Conservation (phyloP, 768 basidiomycete species). For the Mycena albidolilacea region DNA sequence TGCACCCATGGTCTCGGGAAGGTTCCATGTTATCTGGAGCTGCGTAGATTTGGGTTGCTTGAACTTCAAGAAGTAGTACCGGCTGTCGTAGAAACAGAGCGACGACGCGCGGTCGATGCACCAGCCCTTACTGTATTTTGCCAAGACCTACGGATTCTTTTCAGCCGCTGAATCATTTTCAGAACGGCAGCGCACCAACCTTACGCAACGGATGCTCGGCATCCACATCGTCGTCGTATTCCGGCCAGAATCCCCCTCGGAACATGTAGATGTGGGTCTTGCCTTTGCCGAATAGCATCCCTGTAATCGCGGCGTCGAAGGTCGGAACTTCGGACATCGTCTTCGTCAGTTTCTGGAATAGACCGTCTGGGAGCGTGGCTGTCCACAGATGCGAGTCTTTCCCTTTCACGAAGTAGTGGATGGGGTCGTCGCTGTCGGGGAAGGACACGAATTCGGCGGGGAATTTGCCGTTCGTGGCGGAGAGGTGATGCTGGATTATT, state of each 20-base stretch:
- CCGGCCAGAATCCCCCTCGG: conserved; percentile 3
- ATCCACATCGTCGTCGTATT: conserved; percentile 11
- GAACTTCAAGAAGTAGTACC: conserved; percentile 22
- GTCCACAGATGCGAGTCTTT: conserved; percentile 13
- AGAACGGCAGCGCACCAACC: background rate
- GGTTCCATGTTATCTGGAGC: conserved; percentile 21
- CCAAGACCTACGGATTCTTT: background rate
- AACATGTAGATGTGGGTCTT: conserved; percentile 8
- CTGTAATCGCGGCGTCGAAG: conserved; percentile 17
- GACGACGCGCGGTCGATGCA: conserved; percentile 24
- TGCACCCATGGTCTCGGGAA: background rate
- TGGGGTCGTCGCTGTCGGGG: conserved; percentile 13
- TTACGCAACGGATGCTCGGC: conserved; percentile 17
- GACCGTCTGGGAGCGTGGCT: background rate
- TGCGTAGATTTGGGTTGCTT: background rate
- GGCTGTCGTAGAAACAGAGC: conserved; percentile 27
- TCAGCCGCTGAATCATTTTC: background rate
- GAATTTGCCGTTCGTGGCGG: conserved; percentile 29
- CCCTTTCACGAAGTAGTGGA: conserved; percentile 18
- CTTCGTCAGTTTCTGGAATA: background rate
- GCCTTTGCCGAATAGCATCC: conserved; percentile 32
- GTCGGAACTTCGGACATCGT: background rate
- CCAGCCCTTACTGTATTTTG: conserved; percentile 7
- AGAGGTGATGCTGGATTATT: conserved; percentile 14
- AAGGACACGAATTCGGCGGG: conserved; percentile 24